Evolutionary conservation across 73 alveolate genomes (phyloP).

Genomic region (Paramecium biaurelia): DNA sequence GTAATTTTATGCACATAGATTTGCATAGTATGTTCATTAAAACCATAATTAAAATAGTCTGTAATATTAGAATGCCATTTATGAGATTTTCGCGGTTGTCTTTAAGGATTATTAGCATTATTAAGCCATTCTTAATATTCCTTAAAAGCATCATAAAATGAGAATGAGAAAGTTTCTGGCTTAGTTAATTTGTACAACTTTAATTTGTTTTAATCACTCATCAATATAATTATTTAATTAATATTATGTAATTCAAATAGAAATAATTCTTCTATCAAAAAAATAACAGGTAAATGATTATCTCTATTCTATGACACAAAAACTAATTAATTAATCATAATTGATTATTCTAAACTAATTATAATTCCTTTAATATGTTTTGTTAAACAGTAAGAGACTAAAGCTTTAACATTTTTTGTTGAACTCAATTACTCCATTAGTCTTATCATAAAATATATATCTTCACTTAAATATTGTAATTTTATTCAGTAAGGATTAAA

Average conservation of each 20-base stretch:
- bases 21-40: constrained; percentile 47
- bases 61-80: constrained; percentile 4
- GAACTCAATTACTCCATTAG: neutral
- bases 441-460: no score
- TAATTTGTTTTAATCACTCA: neutral
- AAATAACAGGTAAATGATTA: neutral
- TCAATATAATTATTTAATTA: neutral
- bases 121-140: neutral
- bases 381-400: no score
- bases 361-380: no score
- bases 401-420: no score
- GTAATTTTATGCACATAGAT: constrained; percentile 46
- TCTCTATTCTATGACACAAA: neutral
- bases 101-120: neutral
- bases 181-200: constrained; percentile 10
- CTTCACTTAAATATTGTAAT: neutral
- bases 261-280: neutral
- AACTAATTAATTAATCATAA: neutral
- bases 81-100: constrained; percentile 3
- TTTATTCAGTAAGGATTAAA: neutral
- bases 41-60: constrained; percentile 42
- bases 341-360: neutral
- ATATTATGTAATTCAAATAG: neutral
- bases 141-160: neutral
- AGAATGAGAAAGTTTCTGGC: neutral